Evolutionary conservation across 2,329 filamentous ascomycete species (phyloP).

Genomic region (Dactylellina cionopaga): DNA sequence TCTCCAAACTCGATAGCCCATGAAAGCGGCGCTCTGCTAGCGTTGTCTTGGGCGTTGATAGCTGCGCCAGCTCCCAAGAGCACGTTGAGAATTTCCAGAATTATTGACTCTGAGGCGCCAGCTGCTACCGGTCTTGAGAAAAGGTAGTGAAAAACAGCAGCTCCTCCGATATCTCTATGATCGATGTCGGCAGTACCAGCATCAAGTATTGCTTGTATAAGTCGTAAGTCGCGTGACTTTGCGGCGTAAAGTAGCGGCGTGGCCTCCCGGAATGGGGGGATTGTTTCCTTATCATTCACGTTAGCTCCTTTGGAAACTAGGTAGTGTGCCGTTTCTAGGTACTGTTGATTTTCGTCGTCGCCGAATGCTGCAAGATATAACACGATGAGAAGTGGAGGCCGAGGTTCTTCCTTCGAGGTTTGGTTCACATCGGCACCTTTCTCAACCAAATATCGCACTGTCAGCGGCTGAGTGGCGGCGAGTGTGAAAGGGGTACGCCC

Average conservation of each 20-base stretch:
- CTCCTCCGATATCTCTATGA: not conserved
- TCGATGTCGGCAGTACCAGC: not conserved
- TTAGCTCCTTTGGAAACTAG: not conserved
- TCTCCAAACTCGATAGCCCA: not conserved
- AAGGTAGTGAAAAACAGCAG: not conserved
- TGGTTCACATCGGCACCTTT: not conserved
- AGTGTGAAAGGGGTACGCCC: not conserved
- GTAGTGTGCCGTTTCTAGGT: not conserved
- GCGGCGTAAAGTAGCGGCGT: not conserved
- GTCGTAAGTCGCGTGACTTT: not conserved
- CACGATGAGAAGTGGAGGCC: not conserved
- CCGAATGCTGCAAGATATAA: not conserved
- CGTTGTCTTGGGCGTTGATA: conserved; percentile 5
- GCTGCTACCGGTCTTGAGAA: not conserved
- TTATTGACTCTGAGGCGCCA: not conserved
- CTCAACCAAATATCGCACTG: not conserved
- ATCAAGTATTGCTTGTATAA: not conserved
- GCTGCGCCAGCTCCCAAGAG: not conserved
- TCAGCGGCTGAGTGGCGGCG: not conserved
- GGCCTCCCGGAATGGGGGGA: not conserved
- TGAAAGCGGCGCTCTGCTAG: conserved; percentile 2
- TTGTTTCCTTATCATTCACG: not conserved
- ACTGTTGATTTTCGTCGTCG: not conserved
- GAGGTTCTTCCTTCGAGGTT: not conserved
- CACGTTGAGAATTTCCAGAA: not conserved